Percentiles rank a stretch among this genome's conserved stretches.
These are phyloP conservation scores for Porphyridium purpureum DNA, from an alignment of 23 red algal species.

Conservation along the genomic window DNA sequence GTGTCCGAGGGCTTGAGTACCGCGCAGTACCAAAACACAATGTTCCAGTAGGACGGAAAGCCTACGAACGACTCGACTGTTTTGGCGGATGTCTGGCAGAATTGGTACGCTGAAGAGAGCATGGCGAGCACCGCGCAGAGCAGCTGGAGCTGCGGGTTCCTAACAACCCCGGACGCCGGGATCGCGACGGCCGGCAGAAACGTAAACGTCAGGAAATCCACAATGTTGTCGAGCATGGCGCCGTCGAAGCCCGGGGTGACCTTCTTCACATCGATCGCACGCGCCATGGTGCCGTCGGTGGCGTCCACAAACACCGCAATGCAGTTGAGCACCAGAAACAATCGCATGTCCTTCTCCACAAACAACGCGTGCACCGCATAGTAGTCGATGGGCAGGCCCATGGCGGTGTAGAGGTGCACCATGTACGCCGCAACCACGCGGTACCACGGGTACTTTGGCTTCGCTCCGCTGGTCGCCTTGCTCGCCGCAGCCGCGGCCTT, in stretches of 20 bases:
- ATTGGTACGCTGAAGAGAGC: conserved; percentile 21
- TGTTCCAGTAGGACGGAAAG: conserved; percentile 56
- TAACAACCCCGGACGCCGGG: conserved; percentile 14
- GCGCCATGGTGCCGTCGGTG: conserved; percentile 45
- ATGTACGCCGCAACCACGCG: conserved; percentile 21
- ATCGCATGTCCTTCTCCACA: conserved; percentile 9
- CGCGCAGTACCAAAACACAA: conserved; percentile 28
- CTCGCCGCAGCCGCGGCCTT: no score
- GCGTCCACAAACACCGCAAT: conserved; percentile 49
- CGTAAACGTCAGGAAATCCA: conserved; percentile 38
- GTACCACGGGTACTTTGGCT: conserved; percentile 3
- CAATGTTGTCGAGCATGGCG: conserved; percentile 38
- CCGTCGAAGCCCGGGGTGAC: conserved; percentile 38
- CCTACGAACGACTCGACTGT: conserved; percentile 46
- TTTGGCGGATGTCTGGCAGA: conserved; percentile 46
- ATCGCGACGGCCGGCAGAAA: conserved; percentile 30
- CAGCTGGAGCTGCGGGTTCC: neutral
- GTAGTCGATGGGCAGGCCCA: conserved; percentile 28
- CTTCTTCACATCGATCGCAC: conserved; percentile 40
- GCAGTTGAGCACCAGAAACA: conserved; percentile 38
- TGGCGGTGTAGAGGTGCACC: conserved; percentile 35
- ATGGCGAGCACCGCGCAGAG: conserved; percentile 9
- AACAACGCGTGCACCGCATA: conserved; percentile 5
- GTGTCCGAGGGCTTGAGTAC: conserved; percentile 4
- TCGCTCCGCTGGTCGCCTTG: no score